These are phyloP conservation scores for Phaseolus coccineus DNA, from an alignment of 331 rosid genomes.

Conservation along the genomic window DNA sequence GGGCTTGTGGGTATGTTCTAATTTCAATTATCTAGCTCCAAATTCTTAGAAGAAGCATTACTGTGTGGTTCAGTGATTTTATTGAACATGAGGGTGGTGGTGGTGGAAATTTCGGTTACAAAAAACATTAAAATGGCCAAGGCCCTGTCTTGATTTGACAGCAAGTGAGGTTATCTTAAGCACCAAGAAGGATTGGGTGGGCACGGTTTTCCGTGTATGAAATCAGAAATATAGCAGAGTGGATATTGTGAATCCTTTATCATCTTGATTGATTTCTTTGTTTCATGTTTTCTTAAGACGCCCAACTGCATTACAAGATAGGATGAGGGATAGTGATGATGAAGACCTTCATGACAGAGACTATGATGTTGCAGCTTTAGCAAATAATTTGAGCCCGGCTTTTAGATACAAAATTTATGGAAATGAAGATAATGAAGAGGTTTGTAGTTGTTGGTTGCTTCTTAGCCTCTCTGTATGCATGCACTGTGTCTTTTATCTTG, in stretches of 20 bases:
- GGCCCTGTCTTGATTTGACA: neutral
- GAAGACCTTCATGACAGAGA: conserved; percentile 93
- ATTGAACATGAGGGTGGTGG: neutral
- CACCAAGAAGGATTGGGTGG: conserved; percentile 12
- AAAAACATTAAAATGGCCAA: neutral
- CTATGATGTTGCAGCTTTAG: conserved; percentile 89
- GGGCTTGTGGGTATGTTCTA: conserved; percentile 96
- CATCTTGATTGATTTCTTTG: neutral
- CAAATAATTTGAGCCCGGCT: conserved; percentile 93
- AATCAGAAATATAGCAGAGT: conserved; percentile 26
- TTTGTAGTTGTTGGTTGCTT: conserved; percentile 42
- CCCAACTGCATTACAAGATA: conserved; percentile 94
- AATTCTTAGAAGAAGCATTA: conserved; percentile 30
- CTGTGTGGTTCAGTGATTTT: neutral
- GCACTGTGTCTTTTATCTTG: neutral
- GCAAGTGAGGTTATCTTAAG: conserved; percentile 3
- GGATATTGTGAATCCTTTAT: conserved; percentile 22
- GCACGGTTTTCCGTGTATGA: conserved; percentile 23
- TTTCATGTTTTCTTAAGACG: conserved; percentile 64
- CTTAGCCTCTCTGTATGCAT: neutral
- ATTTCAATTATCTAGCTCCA: conserved; percentile 22
- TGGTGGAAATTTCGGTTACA: conserved; percentile 16
- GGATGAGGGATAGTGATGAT: conserved; percentile 96
- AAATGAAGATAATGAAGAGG: conserved; percentile 92
- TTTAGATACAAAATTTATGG: conserved; percentile 89